Evolutionary conservation across 768 basidiomycete species (phyloP).

Genomic region (Candolleomyces aberdarensis): DNA sequence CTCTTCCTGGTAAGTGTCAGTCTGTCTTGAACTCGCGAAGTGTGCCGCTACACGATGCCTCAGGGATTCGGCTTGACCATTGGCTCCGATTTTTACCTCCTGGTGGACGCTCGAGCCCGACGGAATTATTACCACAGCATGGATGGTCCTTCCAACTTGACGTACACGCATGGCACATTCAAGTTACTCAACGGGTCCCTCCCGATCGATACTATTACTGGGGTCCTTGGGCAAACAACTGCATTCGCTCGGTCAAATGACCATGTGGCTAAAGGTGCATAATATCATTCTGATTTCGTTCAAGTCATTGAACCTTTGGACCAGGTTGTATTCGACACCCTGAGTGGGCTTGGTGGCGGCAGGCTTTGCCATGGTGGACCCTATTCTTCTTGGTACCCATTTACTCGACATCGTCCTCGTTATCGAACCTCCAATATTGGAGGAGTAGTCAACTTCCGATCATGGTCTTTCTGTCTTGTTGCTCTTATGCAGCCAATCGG

Average conservation of each 20-base stretch:
- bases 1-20: slow-evolving; percentile 59
- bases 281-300: background rate
- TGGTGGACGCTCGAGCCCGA: slow-evolving; percentile 60
- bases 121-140: slow-evolving; percentile 41
- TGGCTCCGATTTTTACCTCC: slow-evolving; percentile 77
- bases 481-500: slow-evolving; percentile 69
- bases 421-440: slow-evolving; percentile 73
- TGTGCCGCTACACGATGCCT: background rate
- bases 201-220: slow-evolving; percentile 32
- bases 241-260: slow-evolving; percentile 30
- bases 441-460: slow-evolving; percentile 68
- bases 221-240: slow-evolving; percentile 45
- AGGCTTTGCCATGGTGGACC: slow-evolving; percentile 81
- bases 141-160: slow-evolving; percentile 26
- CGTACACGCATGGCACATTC: slow-evolving; percentile 55
- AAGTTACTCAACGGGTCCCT: slow-evolving; percentile 43
- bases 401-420: slow-evolving; percentile 69
- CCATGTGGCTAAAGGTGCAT: slow-evolving; percentile 50
- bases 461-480: slow-evolving; percentile 78
- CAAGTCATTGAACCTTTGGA: slow-evolving; percentile 12
- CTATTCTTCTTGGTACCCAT: slow-evolving; percentile 72
- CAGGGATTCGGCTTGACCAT: slow-evolving; percentile 84
- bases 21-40: background rate
- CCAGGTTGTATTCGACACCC: slow-evolving; percentile 75
- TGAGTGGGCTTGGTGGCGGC: slow-evolving; percentile 72